Percentiles rank a stretch among this genome's conserved stretches.
These are phyloP conservation scores for Durio zibethinus DNA, from an alignment of 345 rosid species.

Conservation along the genomic window DNA sequence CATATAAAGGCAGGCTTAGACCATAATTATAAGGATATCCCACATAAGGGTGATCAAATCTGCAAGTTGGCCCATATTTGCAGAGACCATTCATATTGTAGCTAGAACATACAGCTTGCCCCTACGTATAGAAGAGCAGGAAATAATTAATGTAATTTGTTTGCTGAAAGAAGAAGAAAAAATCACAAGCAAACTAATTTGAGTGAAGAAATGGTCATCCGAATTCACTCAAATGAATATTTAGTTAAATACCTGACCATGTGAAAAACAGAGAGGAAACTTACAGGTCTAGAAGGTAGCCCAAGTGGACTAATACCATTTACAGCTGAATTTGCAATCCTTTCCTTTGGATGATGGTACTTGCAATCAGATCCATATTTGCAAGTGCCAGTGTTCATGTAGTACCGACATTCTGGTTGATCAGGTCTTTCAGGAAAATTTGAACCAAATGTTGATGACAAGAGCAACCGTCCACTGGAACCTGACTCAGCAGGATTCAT, in stretches of 20 bases:
- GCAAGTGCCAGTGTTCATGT: slow-evolving; percentile 71
- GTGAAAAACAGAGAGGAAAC: slow-evolving; percentile 21
- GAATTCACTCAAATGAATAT: not conserved
- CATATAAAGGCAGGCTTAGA: slow-evolving; percentile 38
- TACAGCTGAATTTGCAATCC: slow-evolving; percentile 39
- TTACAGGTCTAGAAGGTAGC: slow-evolving; percentile 75
- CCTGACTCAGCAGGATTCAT: slow-evolving; percentile 48
- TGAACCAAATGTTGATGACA: slow-evolving; percentile 28
- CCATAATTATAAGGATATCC: slow-evolving; percentile 42
- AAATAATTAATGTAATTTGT: not conserved
- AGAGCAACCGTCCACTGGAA: slow-evolving; percentile 43
- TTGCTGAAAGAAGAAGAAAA: not conserved
- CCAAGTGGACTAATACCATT: slow-evolving; percentile 36
- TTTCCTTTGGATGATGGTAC: slow-evolving; percentile 79
- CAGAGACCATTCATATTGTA: slow-evolving; percentile 62
- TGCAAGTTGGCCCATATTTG: slow-evolving; percentile 69
- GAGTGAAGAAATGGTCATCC: not conserved
- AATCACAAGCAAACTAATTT: not conserved
- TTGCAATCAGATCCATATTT: slow-evolving; percentile 82
- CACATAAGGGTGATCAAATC: slow-evolving; percentile 63
- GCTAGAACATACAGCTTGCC: slow-evolving; percentile 64
- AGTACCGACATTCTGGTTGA: slow-evolving; percentile 71
- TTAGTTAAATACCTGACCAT: slow-evolving; percentile 3
- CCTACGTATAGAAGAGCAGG: slow-evolving; percentile 39
- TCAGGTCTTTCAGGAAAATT: slow-evolving; percentile 61